A percentile compares a stretch with the other conserved stretches of the same genome.
These are phyloP conservation scores for Aspergillus calidoustus DNA, from an alignment of 2,329 filamentous ascomycete species.

Conservation along the genomic window DNA sequence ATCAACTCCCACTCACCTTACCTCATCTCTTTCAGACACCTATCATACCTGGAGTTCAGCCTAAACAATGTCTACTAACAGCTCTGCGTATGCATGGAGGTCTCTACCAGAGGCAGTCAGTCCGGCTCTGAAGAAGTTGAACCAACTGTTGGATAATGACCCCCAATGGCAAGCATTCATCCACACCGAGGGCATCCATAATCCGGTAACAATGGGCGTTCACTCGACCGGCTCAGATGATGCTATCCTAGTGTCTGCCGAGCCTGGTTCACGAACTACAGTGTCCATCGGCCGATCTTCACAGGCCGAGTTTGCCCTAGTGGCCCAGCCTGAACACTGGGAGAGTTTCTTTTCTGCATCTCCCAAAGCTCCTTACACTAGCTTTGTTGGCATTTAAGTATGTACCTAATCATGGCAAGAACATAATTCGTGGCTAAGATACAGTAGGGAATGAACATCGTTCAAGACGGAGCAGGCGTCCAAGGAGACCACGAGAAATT, in stretches of 20 bases:
- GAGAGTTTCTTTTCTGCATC: background rate
- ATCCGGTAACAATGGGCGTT: background rate
- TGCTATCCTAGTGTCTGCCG: background rate
- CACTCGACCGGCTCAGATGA: background rate
- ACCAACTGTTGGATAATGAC: background rate
- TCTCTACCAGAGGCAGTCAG: background rate
- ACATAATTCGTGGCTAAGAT: background rate
- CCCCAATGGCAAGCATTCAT: background rate
- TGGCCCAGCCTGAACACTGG: background rate
- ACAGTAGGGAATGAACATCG: background rate
- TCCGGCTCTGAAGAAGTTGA: background rate
- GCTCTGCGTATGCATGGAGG: background rate
- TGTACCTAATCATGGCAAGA: background rate
- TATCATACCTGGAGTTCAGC: too few species aligned
- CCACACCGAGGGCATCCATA: background rate
- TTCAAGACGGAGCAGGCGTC: background rate
- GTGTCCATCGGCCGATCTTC: background rate
- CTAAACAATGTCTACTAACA: background rate
- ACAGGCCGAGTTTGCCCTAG: background rate
- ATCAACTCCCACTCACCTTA: background rate
- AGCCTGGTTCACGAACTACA: background rate
- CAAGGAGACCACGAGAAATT: background rate
- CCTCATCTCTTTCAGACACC: too few species aligned
- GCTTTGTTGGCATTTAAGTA: background rate
- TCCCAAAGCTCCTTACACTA: background rate